Conservation (phyloP, 1,284 basidiomycete species). For the Leccinum ponderosum region DNA sequence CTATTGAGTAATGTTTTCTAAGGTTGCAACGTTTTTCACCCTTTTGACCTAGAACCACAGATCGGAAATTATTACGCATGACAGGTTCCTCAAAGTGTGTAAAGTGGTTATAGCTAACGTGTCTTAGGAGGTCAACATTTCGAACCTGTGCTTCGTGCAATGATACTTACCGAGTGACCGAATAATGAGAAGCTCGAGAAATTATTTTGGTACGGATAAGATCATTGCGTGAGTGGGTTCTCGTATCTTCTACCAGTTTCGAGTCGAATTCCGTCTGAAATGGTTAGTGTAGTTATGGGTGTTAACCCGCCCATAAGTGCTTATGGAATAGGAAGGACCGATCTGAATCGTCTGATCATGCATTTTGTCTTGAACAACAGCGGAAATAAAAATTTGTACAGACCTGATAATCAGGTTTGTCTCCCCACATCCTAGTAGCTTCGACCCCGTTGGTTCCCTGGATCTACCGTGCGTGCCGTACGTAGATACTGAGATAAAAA, state of each 20-base stretch:
- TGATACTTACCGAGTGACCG: neutral
- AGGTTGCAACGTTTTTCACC: neutral
- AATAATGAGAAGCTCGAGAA: neutral
- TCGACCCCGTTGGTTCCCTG: neutral
- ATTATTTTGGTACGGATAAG: neutral
- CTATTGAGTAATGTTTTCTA: neutral
- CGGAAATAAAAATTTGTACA: neutral
- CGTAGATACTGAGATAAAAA: neutral
- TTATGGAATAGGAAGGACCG: neutral
- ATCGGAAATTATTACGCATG: neutral
- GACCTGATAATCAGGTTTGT: neutral
- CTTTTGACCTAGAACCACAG: neutral
- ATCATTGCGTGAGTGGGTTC: neutral
- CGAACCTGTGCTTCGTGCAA: neutral
- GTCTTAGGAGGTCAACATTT: neutral
- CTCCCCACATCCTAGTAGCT: neutral
- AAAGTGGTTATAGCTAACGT: neutral
- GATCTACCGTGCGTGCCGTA: conserved; percentile 1
- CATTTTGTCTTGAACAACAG: neutral
- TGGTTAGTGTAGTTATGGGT: neutral
- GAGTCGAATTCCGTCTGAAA: neutral
- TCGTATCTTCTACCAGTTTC: neutral
- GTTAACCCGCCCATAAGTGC: neutral
- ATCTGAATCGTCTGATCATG: neutral
- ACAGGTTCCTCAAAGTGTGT: neutral